These are phyloP conservation scores for Deinandra increscens DNA, from an alignment of 129 eudicot species.

Conservation along the genomic window DNA sequence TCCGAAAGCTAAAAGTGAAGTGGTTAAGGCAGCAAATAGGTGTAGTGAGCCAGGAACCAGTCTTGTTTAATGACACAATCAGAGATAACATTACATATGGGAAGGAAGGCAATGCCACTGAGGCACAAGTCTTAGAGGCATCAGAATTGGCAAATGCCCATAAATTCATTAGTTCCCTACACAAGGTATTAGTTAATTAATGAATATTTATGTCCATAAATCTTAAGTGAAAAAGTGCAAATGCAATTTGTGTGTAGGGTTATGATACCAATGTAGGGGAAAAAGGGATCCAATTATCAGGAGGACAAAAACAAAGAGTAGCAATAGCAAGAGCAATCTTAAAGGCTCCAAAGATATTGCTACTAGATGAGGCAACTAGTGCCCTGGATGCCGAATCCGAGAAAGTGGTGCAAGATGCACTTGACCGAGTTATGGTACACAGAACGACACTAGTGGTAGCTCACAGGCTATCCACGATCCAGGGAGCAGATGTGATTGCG, in stretches of 20 bases:
- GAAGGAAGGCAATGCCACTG: constrained; percentile 1
- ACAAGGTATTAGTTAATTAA: neutral
- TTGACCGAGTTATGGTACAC: neutral
- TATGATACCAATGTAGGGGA: constrained; percentile 1
- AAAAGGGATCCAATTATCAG: constrained; percentile 5
- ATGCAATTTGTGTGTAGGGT: constrained; percentile 1
- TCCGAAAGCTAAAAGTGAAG: constrained; percentile 21
- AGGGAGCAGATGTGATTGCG: neutral
- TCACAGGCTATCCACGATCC: constrained; percentile 10
- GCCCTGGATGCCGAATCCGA: constrained; percentile 3
- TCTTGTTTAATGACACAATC: constrained; percentile 7
- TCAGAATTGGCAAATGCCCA: constrained; percentile 8
- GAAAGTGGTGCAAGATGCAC: constrained; percentile 17
- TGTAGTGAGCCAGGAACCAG: constrained; percentile 30
- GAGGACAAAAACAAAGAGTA: constrained; percentile 12
- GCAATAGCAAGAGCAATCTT: constrained; percentile 2
- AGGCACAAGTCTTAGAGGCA: constrained; percentile 11
- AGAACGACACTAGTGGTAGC: constrained; percentile 9
- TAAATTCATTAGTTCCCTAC: constrained; percentile 2
- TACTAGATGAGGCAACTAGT: constrained; percentile 15
- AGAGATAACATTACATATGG: constrained; percentile 8
- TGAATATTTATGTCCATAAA: no score
- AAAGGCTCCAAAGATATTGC: constrained; percentile 13
- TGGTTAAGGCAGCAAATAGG: constrained; percentile 34
- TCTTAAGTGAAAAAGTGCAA: no score